Evolutionary conservation across 2,329 filamentous ascomycete species (phyloP).

Genomic region (Zasmidium angulare): DNA sequence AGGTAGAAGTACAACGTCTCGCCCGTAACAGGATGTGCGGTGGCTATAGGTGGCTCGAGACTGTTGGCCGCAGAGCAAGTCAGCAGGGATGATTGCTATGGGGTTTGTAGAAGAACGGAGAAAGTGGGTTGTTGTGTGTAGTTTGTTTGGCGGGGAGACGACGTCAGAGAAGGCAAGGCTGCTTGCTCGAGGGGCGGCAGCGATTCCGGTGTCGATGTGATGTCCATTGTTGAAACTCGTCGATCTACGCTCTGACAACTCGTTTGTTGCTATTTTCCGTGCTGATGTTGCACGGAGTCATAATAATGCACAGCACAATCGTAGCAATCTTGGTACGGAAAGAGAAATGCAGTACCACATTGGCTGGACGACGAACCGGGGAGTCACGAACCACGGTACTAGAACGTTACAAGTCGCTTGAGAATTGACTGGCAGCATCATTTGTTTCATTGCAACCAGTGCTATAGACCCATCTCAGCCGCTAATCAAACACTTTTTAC

Average conservation of each 20-base stretch:
- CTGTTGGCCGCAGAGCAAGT: conserved; percentile 1
- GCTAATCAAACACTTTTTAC: conserved; percentile 5
- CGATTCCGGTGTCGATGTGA: background rate
- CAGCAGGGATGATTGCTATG: background rate
- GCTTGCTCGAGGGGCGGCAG: background rate
- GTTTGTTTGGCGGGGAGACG: background rate
- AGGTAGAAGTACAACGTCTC: background rate
- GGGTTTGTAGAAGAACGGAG: background rate
- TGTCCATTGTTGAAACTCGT: background rate
- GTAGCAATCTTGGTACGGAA: background rate
- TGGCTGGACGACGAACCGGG: background rate
- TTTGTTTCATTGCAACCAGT: conserved; percentile 5
- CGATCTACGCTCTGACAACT: background rate
- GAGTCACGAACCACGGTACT: background rate
- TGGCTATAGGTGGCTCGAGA: background rate
- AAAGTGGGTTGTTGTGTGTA: background rate
- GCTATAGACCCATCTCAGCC: conserved; percentile 1
- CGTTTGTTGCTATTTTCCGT: background rate
- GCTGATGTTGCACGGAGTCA: background rate
- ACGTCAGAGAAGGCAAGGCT: background rate
- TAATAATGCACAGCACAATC: background rate
- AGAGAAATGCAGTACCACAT: background rate
- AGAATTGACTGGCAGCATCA: background rate
- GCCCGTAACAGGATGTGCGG: background rate
- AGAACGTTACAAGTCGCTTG: background rate